Percentiles rank a stretch among this genome's conserved stretches.
phyloP scores from a whole-genome alignment of 225 moss, liverwort and hornwort species.

The Asterella californica region DNA sequence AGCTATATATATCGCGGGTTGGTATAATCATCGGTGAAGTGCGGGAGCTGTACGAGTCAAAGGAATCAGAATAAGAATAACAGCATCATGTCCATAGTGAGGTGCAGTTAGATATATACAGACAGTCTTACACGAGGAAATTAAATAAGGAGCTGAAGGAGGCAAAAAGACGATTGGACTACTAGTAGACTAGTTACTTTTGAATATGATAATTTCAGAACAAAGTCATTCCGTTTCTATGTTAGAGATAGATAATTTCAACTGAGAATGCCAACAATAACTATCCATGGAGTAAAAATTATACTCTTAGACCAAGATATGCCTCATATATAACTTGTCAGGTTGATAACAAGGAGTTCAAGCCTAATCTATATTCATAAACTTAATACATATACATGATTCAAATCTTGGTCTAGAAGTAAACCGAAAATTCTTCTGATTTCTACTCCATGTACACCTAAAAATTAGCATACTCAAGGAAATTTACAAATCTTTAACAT shows the following conservation, averaged over 20 bases:
- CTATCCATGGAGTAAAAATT: background rate
- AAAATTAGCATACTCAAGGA: background rate
- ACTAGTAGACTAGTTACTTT: no score
- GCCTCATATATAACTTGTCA: background rate
- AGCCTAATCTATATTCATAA: background rate
- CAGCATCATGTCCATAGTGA: no score
- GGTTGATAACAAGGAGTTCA: background rate
- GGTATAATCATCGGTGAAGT: no score
- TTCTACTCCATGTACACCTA: background rate
- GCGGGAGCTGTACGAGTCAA: no score
- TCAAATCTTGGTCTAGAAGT: background rate
- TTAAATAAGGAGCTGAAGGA: no score
- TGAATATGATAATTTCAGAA: no score
- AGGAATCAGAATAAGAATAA: no score
- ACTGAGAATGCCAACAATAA: background rate
- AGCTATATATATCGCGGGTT: no score
- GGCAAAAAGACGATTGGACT: no score
- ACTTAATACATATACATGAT: background rate
- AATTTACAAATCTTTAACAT: background rate
- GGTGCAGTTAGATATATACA: no score
- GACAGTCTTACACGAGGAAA: no score
- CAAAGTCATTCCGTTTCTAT: slow-evolving; percentile 5
- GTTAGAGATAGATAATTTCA: background rate
- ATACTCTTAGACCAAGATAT: background rate
- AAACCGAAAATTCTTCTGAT: background rate